Percentiles rank a stretch among this genome's conserved stretches.
These are phyloP conservation scores for Heliamphora pulchella DNA, from an alignment of 179 eudicot species.

Conservation along the genomic window DNA sequence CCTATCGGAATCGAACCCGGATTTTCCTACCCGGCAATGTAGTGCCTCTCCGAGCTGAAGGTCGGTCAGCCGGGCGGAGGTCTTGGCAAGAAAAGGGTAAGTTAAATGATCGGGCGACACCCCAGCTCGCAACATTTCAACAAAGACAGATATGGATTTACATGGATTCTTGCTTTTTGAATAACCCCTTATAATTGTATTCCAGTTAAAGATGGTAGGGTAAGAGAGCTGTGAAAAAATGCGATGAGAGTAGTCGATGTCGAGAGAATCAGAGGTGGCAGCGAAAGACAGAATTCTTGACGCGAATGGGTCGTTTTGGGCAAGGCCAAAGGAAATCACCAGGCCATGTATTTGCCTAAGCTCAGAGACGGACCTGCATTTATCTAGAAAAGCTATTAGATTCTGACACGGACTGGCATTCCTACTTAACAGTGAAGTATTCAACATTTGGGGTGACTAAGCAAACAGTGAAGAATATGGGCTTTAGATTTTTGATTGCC, in stretches of 20 bases:
- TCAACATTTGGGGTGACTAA: slow-evolving; percentile 17
- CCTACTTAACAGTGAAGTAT: slow-evolving; percentile 19
- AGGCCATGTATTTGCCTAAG: slow-evolving; percentile 52
- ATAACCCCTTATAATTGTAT: slow-evolving; percentile 46
- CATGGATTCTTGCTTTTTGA: slow-evolving; percentile 36
- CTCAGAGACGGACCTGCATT: slow-evolving; percentile 40
- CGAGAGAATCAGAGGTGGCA: slow-evolving; percentile 27
- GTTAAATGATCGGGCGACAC: slow-evolving; percentile 57
- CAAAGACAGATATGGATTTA: slow-evolving; percentile 34
- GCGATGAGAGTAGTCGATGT: slow-evolving; percentile 37
- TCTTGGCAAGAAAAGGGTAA: slow-evolving; percentile 62
- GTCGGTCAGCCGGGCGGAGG: slow-evolving; percentile 38
- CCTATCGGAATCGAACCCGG: slow-evolving; percentile 46
- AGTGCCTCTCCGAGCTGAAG: slow-evolving; percentile 30
- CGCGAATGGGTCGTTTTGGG: slow-evolving; percentile 25
- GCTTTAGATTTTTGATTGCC: not conserved
- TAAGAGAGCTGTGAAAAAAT: slow-evolving; percentile 33
- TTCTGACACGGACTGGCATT: slow-evolving; percentile 26
- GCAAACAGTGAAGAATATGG: not conserved
- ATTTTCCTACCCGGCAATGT: slow-evolving; percentile 33
- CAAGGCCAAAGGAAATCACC: slow-evolving; percentile 35
- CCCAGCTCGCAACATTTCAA: slow-evolving; percentile 44
- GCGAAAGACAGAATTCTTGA: slow-evolving; percentile 41
- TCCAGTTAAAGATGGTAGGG: slow-evolving; percentile 46
- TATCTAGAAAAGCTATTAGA: slow-evolving; percentile 35